Conservation (phyloP, 1,284 basidiomycete genomes). For the Pholiota adiposa region DNA sequence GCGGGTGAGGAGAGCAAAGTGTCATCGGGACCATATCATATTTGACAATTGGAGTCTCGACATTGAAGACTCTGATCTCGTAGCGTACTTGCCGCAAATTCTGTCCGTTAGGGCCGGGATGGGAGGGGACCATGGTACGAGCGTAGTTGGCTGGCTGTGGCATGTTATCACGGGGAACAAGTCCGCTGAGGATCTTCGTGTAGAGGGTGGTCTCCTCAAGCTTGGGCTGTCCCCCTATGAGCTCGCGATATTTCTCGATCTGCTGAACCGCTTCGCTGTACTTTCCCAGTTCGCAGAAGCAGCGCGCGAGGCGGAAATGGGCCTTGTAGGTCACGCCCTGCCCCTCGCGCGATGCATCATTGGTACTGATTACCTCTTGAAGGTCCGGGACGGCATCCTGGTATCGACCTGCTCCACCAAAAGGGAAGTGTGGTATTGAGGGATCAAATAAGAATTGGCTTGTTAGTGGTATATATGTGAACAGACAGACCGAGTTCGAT, state of each 20-base stretch:
- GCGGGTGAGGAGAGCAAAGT: constrained; percentile 15
- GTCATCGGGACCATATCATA: constrained; percentile 15
- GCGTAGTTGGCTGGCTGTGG: neutral
- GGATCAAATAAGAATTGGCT: neutral
- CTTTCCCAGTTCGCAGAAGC: constrained; percentile 21
- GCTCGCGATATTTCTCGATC: constrained; percentile 20
- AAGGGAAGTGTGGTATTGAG: neutral
- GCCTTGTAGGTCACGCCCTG: constrained; percentile 19
- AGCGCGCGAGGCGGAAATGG: constrained; percentile 26
- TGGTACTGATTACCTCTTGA: constrained; percentile 10
- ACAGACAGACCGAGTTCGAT: constrained; percentile 22
- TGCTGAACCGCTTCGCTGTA: constrained; percentile 20
- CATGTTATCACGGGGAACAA: constrained; percentile 5
- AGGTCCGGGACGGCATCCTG: constrained; percentile 19
- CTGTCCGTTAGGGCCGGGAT: neutral
- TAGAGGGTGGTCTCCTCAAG: constrained; percentile 17
- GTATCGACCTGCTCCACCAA: constrained; percentile 14
- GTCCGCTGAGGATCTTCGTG: constrained; percentile 17
- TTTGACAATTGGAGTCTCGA: constrained; percentile 10
- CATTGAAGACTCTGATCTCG: constrained; percentile 15
- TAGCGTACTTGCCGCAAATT: constrained; percentile 17
- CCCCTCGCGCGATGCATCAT: neutral
- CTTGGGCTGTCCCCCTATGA: constrained; percentile 9
- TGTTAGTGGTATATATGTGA: neutral
- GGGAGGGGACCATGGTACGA: neutral